phyloP scores from a whole-genome alignment of 345 rosid species.

The Hibiscus trionum region DNA sequence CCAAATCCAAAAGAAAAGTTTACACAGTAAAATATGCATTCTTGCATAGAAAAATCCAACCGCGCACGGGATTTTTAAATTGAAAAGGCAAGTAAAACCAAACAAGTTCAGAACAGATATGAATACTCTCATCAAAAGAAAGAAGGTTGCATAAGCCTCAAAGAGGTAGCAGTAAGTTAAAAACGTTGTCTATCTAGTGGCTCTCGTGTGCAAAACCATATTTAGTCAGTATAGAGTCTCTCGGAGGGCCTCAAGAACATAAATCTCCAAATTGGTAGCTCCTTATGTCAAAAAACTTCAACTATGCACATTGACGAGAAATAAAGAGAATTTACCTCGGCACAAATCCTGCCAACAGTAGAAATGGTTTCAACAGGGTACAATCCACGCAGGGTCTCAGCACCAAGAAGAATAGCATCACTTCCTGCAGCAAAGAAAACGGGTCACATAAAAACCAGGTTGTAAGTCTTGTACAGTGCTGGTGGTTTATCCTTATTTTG shows the following conservation, averaged over 20 bases:
- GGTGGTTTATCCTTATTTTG: too few species aligned
- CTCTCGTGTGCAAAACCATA: neutral
- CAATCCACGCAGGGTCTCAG: slow-evolving; percentile 92
- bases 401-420: slow-evolving; percentile 99
- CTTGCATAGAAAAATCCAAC: neutral
- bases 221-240: neutral
- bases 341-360: slow-evolving; percentile 82
- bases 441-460: neutral
- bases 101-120: neutral
- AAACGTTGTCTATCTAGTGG: neutral
- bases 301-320: neutral
- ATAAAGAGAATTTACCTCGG: slow-evolving; percentile 48
- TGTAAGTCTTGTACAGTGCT: neutral
- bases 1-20: neutral
- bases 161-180: neutral
- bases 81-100: neutral
- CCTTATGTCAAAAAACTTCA: neutral
- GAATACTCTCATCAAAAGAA: neutral
- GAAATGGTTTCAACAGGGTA: slow-evolving; percentile 92
- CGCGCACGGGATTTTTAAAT: neutral
- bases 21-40: neutral
- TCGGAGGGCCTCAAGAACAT: neutral
- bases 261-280: neutral
- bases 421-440: slow-evolving; percentile 43
- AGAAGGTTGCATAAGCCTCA: neutral